Evolutionary conservation across 2,329 filamentous ascomycete genomes (phyloP).

Genomic region (Chrysosphaeria jannelii): DNA sequence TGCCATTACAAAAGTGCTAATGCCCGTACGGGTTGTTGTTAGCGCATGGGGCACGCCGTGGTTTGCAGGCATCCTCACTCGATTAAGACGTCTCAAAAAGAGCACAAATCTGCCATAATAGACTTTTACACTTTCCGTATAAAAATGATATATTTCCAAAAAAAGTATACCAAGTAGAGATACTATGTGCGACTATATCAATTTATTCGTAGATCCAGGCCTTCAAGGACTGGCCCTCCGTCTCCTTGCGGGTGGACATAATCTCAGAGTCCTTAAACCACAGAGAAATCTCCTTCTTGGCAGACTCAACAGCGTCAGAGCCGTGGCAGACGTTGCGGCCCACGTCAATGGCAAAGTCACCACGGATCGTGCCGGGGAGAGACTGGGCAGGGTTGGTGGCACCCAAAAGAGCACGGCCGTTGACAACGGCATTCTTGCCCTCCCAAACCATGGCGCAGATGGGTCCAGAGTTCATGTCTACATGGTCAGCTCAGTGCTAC

Average conservation of each 20-base stretch:
- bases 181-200: too few relatives aligned
- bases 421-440: constrained; percentile 96
- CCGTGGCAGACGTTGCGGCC: constrained; percentile 99
- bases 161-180: too few relatives aligned
- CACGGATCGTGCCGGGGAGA: constrained; percentile 90
- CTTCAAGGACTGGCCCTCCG: constrained; percentile 68
- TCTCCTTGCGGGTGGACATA: too few relatives aligned
- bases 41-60: constrained; percentile 81
- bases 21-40: constrained; percentile 44
- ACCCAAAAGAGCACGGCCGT: constrained; percentile 79
- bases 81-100: not conserved
- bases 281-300: constrained; percentile 97
- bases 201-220: constrained; percentile 79
- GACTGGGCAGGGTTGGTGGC: constrained; percentile 96
- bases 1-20: constrained; percentile 58
- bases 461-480: constrained; percentile 89
- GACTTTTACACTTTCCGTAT: too few relatives aligned
- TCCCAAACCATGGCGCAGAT: constrained; percentile 99
- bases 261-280: too few relatives aligned
- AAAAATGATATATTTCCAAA: too few relatives aligned
- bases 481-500: too few relatives aligned
- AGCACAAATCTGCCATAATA: too few relatives aligned
- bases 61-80: constrained; percentile 38
- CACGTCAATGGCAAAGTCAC: constrained; percentile 57
- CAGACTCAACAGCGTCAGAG: constrained; percentile 93